These are phyloP conservation scores for Teratosphaeria pseudoeucalypti DNA, from an alignment of 2,329 filamentous ascomycete species.

Conservation along the genomic window DNA sequence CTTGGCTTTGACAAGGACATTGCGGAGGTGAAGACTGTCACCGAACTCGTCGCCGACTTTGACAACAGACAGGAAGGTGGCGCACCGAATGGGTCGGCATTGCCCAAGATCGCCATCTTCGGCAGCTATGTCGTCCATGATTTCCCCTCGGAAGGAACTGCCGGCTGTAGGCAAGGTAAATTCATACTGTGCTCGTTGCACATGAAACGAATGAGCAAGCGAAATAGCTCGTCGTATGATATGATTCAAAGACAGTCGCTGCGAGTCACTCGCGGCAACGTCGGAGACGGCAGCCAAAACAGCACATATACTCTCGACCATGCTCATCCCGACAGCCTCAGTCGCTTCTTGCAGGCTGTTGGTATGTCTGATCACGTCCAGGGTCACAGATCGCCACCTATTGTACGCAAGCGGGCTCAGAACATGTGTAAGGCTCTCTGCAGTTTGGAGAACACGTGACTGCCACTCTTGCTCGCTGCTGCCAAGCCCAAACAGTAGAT, in stretches of 20 bases:
- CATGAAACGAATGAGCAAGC: slow-evolving; percentile 21
- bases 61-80: slow-evolving; percentile 54
- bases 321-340: slow-evolving; percentile 9
- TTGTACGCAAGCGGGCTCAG: slow-evolving; percentile 43
- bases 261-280: slow-evolving; percentile 10
- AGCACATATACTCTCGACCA: slow-evolving; percentile 19
- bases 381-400: slow-evolving; percentile 57
- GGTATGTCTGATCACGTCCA: slow-evolving; percentile 49
- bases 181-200: slow-evolving; percentile 23
- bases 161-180: slow-evolving; percentile 18
- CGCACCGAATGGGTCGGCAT: slow-evolving; percentile 46
- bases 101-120: slow-evolving; percentile 44
- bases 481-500: slow-evolving; percentile 53
- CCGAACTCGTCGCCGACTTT: slow-evolving; percentile 58
- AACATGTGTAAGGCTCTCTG: slow-evolving; percentile 12
- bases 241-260: slow-evolving; percentile 13
- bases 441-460: slow-evolving; percentile 12
- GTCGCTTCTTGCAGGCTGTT: slow-evolving; percentile 9
- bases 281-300: slow-evolving; percentile 18
- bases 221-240: slow-evolving; percentile 20
- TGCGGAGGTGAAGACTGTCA: slow-evolving; percentile 49
- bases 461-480: slow-evolving; percentile 30
- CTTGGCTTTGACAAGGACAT: slow-evolving; percentile 56
- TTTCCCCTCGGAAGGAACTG: slow-evolving; percentile 42
- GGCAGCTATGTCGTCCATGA: slow-evolving; percentile 58